These are phyloP conservation scores for Colletotrichum sansevieriae DNA, from an alignment of 2,329 filamentous ascomycete species.

Conservation along the genomic window DNA sequence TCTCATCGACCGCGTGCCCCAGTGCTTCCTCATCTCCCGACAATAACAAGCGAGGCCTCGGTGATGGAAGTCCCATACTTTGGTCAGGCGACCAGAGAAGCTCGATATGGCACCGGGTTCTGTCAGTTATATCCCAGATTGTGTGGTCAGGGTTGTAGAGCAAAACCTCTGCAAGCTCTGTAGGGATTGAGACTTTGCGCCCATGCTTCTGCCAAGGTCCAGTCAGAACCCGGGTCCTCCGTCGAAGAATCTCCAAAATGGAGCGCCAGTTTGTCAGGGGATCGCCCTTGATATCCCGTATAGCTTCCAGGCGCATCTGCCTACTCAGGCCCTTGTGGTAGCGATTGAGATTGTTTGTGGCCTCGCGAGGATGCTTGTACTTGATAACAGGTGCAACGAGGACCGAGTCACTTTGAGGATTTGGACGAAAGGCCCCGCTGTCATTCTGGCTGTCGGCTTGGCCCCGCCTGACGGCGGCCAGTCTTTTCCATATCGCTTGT, in stretches of 20 bases:
- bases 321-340: slow-evolving; percentile 48
- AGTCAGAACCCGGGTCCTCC: slow-evolving; percentile 49
- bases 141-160: slow-evolving; percentile 42
- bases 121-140: slow-evolving; percentile 50
- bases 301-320: slow-evolving; percentile 53
- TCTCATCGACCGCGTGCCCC: slow-evolving; percentile 27
- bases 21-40: slow-evolving; percentile 37
- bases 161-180: slow-evolving; percentile 35
- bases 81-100: slow-evolving; percentile 31
- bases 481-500: no score
- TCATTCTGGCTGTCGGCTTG: neutral
- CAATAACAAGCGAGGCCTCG: slow-evolving; percentile 17
- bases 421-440: neutral
- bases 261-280: slow-evolving; percentile 55
- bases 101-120: slow-evolving; percentile 44
- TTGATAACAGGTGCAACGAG: slow-evolving; percentile 46
- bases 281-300: slow-evolving; percentile 48
- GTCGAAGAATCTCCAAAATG: slow-evolving; percentile 54
- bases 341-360: slow-evolving; percentile 40
- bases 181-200: slow-evolving; percentile 46
- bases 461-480: no score
- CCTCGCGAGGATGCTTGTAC: slow-evolving; percentile 42
- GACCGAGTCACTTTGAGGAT: slow-evolving; percentile 42
- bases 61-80: neutral
- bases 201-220: slow-evolving; percentile 40